A percentile compares a stretch with the other conserved stretches of the same genome.
These are phyloP conservation scores for Candida sithepensis DNA, from an alignment of 805 yeast species.

Conservation along the genomic window DNA sequence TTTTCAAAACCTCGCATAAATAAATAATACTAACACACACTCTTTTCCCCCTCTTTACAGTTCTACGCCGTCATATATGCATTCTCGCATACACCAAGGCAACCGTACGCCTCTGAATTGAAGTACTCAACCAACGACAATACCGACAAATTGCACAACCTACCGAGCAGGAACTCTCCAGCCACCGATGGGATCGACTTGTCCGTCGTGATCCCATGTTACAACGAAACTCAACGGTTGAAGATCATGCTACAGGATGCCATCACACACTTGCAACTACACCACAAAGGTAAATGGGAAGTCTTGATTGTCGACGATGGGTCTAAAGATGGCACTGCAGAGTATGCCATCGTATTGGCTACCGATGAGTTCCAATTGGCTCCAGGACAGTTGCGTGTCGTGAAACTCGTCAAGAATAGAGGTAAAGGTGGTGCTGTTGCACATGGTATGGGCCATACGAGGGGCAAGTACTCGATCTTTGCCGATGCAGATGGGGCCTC, in stretches of 20 bases:
- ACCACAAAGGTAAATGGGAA: conserved; percentile 45
- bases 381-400: conserved; percentile 65
- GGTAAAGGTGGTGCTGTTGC: conserved; percentile 98
- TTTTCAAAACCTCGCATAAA: too few relatives aligned
- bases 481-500: conserved; percentile 99
- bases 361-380: conserved; percentile 41
- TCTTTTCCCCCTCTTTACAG: conserved; percentile 4
- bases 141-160: conserved; percentile 26
- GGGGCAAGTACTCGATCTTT: conserved; percentile 75
- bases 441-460: conserved; percentile 76
- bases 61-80: conserved; percentile 40
- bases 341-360: conserved; percentile 65
- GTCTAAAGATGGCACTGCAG: conserved; percentile 74
- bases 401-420: conserved; percentile 69
- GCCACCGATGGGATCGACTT: conserved; percentile 44
- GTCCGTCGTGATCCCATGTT: conserved; percentile 90
- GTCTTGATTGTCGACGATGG: conserved; percentile 91
- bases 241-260: conserved; percentile 70
- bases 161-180: conserved; percentile 32
- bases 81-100: conserved; percentile 64
- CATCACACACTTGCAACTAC: conserved; percentile 44
- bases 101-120: conserved; percentile 49
- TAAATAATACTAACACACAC: too few relatives aligned
- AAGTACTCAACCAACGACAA: conserved; percentile 48
- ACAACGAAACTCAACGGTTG: conserved; percentile 76